These are phyloP conservation scores for Fusarium redolens DNA, from an alignment of 2,329 filamentous ascomycete genomes.

Conservation along the genomic window DNA sequence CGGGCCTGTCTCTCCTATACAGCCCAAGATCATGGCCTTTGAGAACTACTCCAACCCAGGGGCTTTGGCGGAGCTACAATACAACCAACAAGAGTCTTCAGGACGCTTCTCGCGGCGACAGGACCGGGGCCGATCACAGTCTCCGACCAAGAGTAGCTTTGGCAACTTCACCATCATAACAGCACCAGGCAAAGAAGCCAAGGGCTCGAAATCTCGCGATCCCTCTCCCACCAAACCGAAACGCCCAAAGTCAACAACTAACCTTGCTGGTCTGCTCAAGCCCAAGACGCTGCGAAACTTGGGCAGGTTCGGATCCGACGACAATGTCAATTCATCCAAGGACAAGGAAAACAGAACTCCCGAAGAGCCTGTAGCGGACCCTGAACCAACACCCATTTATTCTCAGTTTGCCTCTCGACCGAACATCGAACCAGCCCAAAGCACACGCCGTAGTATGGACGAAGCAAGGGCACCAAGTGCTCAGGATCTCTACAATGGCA, in stretches of 20 bases:
- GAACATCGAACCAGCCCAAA: conserved; percentile 34
- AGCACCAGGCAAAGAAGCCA: conserved; percentile 53
- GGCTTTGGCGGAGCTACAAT: conserved; percentile 67
- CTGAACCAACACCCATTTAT: conserved; percentile 77
- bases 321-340: conserved; percentile 62
- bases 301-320: conserved; percentile 64
- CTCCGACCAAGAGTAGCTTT: conserved; percentile 58
- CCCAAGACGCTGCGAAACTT: conserved; percentile 79
- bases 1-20: conserved; percentile 42
- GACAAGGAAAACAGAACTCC: conserved; percentile 88
- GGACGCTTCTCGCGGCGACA: conserved; percentile 54
- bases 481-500: conserved; percentile 32
- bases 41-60: conserved; percentile 54
- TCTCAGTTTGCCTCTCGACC: conserved; percentile 70
- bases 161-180: conserved; percentile 58
- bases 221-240: conserved; percentile 71
- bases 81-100: conserved; percentile 62
- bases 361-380: conserved; percentile 34
- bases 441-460: conserved; percentile 43
- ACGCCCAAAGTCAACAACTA: conserved; percentile 86
- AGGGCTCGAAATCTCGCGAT: conserved; percentile 57
- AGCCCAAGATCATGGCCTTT: conserved; percentile 46
- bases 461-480: conserved; percentile 35
- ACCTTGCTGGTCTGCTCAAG: conserved; percentile 81
- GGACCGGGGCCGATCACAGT: conserved; percentile 53